These are phyloP conservation scores for Dothideomycetes sp. DNA, from an alignment of 2,329 filamentous ascomycete genomes.

Conservation along the genomic window DNA sequence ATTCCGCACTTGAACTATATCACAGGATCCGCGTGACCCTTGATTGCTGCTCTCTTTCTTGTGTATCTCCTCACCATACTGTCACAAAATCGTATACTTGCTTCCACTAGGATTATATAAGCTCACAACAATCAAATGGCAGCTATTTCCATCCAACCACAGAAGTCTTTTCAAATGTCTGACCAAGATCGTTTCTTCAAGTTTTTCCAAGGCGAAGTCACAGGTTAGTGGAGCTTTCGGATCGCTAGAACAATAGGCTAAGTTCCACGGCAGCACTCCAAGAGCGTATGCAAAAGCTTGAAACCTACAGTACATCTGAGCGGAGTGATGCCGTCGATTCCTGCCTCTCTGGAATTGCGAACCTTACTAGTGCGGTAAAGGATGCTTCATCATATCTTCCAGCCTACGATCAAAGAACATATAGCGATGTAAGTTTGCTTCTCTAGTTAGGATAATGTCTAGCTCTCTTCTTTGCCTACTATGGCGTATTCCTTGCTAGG, in stretches of 20 bases:
- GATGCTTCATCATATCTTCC: conserved; percentile 75
- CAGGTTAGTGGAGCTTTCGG: conserved; percentile 53
- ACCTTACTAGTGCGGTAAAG: conserved; percentile 71
- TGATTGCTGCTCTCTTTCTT: no score
- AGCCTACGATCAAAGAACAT: conserved; percentile 80
- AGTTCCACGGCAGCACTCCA: conserved; percentile 51
- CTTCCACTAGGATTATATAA: not conserved
- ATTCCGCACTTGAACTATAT: not conserved
- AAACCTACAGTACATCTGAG: conserved; percentile 50
- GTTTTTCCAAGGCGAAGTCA: conserved; percentile 67
- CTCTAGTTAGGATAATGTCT: not conserved
- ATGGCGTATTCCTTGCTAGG: no score
- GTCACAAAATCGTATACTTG: no score
- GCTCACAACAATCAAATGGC: conserved; percentile 1
- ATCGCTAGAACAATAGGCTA: no score
- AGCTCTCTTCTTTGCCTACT: no score
- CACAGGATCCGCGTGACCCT: not conserved
- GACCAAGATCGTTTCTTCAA: conserved; percentile 59
- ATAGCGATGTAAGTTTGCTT: conserved; percentile 53
- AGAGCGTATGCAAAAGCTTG: conserved; percentile 60
- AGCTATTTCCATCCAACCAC: conserved; percentile 2
- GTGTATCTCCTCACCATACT: no score
- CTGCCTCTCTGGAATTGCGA: conserved; percentile 67
- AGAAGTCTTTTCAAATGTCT: conserved; percentile 1
- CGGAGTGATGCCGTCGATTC: conserved; percentile 70